Evolutionary conservation across 176 grass and related monocot genomes (phyloP).

Genomic region (Bonia amplexicaulis): DNA sequence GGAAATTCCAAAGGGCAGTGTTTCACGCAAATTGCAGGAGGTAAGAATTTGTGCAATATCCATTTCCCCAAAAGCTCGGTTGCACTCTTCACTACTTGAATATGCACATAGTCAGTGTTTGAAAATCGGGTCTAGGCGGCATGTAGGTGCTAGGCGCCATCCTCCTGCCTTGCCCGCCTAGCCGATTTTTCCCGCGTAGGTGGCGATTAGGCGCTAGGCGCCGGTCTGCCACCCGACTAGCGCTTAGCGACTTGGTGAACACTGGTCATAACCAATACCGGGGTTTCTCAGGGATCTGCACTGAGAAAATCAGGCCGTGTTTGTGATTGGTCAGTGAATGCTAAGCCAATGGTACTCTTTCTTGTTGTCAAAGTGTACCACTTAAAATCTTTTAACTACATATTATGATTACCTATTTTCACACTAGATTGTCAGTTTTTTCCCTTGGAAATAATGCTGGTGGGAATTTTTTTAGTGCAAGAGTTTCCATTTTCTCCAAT

Average conservation of each 20-base stretch:
- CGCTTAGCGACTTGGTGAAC: too few relatives aligned
- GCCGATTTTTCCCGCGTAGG: too few relatives aligned
- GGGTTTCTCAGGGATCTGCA: conserved; percentile 61
- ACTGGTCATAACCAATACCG: not conserved
- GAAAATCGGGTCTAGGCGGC: too few relatives aligned
- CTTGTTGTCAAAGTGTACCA: conserved; percentile 8
- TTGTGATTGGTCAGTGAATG: conserved; percentile 60
- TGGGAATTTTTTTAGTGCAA: not conserved
- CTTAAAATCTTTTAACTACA: not conserved
- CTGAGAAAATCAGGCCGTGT: conserved; percentile 91
- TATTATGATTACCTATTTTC: not conserved
- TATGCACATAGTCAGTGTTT: not conserved
- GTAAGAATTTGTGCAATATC: conserved; percentile 39
- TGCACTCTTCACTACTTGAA: conserved; percentile 14
- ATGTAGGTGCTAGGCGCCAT: too few relatives aligned
- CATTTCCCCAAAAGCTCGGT: conserved; percentile 1
- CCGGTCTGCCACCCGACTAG: too few relatives aligned
- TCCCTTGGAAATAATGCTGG: not conserved
- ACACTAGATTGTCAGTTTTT: not conserved
- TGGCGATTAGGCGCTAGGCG: too few relatives aligned
- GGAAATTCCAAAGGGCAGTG: conserved; percentile 48
- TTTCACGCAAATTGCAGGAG: conserved; percentile 53
- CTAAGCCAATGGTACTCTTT: conserved; percentile 57
- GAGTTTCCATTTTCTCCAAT: not conserved
- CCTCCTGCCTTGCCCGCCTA: too few relatives aligned